Conservation (phyloP, 176 grass and related monocot genomes). For the Alopecurus myosuroides region DNA sequence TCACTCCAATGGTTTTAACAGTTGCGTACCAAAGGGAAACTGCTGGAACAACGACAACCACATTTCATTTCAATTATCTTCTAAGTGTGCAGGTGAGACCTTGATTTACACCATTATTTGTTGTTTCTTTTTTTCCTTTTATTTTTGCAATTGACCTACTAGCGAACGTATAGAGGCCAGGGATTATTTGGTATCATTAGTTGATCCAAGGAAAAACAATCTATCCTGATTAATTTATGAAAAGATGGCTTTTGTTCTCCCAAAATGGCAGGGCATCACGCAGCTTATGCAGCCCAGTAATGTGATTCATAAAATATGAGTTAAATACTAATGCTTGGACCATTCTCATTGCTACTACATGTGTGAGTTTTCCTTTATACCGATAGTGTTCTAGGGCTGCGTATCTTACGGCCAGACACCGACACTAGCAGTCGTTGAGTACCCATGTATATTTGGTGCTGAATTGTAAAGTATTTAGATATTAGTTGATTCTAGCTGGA, state of each 20-base stretch:
- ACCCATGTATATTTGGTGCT: background rate
- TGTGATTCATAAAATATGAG: too few species aligned
- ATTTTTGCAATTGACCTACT: conserved; percentile 9
- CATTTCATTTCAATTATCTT: conserved; percentile 95
- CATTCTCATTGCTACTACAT: background rate
- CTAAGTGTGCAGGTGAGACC: conserved; percentile 84
- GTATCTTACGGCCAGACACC: background rate
- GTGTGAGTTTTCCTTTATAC: background rate
- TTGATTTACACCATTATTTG: background rate
- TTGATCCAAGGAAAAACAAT: background rate
- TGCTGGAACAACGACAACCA: conserved; percentile 93
- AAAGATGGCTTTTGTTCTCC: too few species aligned
- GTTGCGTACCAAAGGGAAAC: conserved; percentile 97
- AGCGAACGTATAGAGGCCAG: background rate
- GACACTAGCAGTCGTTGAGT: background rate
- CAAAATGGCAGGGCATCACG: too few species aligned
- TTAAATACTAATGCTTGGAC: conserved; percentile 12
- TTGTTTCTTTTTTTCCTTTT: conserved; percentile 6
- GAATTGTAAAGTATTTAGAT: background rate
- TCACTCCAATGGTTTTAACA: conserved; percentile 89
- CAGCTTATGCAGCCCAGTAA: too few species aligned
- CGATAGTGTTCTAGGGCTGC: background rate
- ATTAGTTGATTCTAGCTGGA: background rate
- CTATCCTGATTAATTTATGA: background rate
- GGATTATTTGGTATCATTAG: background rate